These are phyloP conservation scores for Allium cepa DNA, from an alignment of 106 monocot genomes.

Conservation along the genomic window DNA sequence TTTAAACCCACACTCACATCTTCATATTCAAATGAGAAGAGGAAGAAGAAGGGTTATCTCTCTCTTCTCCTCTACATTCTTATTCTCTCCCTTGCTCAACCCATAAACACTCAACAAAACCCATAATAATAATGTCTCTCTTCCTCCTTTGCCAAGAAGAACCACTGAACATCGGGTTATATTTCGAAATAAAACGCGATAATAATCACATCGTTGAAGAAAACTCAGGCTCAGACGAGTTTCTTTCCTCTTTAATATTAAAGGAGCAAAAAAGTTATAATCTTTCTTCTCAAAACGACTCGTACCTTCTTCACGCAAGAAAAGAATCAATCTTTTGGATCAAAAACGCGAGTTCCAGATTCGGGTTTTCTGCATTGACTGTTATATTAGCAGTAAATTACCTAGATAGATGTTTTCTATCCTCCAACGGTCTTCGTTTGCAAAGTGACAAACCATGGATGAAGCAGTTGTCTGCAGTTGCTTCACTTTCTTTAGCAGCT, in stretches of 20 bases:
- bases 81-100: not conserved
- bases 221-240: not conserved
- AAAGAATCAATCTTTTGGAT: constrained; percentile 26
- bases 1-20: no score
- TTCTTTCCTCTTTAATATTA: constrained; percentile 17
- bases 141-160: constrained; percentile 39
- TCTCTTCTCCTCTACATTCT: not conserved
- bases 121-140: not conserved
- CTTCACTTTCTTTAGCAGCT: constrained; percentile 55
- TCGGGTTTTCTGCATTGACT: constrained; percentile 41
- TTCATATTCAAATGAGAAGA: not conserved
- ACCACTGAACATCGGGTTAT: constrained; percentile 6
- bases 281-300: not conserved
- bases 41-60: not conserved
- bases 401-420: constrained; percentile 51
- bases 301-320: constrained; percentile 13
- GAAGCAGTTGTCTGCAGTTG: constrained; percentile 36
- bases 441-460: constrained; percentile 49
- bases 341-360: constrained; percentile 11
- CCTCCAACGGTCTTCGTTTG: constrained; percentile 9
- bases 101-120: not conserved
- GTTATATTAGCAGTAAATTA: constrained; percentile 43
- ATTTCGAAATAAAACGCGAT: not conserved
- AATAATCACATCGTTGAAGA: not conserved
- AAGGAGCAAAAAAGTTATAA: constrained; percentile 15